These are phyloP conservation scores for Tetradesmus obliquus DNA, from an alignment of 139 green algal species.

Conservation along the genomic window DNA sequence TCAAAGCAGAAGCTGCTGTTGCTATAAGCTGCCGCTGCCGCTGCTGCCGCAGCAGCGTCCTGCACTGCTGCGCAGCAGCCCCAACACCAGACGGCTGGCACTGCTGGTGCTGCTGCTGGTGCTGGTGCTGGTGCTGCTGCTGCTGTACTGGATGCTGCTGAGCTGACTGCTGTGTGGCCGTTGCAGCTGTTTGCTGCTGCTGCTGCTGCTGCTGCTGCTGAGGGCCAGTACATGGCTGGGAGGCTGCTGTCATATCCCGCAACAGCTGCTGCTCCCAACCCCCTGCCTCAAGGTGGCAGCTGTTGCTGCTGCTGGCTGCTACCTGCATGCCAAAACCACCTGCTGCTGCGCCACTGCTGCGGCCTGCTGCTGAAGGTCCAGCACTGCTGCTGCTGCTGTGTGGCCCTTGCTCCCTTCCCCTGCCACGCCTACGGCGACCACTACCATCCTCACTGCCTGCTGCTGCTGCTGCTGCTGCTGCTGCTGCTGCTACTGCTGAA, in stretches of 20 bases:
- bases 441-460: neutral
- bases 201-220: conserved; percentile 12
- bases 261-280: neutral
- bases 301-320: neutral
- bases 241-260: neutral
- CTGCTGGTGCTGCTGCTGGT: neutral
- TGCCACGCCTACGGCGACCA: neutral
- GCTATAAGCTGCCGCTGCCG: neutral
- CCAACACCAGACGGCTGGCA: neutral
- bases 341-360: neutral
- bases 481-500: conserved; percentile 1
- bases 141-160: neutral
- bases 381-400: conserved; percentile 11
- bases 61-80: neutral
- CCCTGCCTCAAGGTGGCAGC: neutral
- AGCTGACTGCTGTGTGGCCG: neutral
- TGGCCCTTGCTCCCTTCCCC: neutral
- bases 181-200: neutral
- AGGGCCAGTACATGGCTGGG: neutral
- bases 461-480: neutral
- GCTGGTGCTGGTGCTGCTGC: neutral
- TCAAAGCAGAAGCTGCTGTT: neutral
- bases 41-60: neutral
- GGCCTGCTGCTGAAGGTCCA: neutral
- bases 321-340: neutral